Evolutionary conservation across 345 rosid species (phyloP).

Genomic region (Mallotus nudiflorus): DNA sequence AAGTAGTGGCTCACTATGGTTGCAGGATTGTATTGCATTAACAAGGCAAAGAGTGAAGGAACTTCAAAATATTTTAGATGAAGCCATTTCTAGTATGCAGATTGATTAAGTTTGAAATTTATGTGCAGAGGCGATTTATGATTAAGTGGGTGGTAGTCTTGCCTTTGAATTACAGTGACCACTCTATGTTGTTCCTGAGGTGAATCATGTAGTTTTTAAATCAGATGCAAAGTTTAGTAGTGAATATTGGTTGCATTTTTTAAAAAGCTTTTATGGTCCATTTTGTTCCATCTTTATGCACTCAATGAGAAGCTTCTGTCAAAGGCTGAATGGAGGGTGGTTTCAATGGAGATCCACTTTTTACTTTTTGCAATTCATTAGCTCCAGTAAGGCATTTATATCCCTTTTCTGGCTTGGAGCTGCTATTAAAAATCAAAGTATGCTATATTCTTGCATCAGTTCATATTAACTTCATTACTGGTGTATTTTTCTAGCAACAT

Average conservation of each 20-base stretch:
- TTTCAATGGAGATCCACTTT: background rate
- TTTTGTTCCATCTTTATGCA: background rate
- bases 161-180: background rate
- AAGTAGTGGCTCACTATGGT: slow-evolving; percentile 9
- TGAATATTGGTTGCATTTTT: background rate
- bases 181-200: background rate
- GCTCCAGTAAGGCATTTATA: background rate
- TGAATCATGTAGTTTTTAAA: background rate
- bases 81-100: slow-evolving; percentile 59
- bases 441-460: background rate
- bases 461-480: background rate
- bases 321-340: background rate
- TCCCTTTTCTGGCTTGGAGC: background rate
- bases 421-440: background rate
- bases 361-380: background rate
- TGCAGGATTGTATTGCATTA: slow-evolving; percentile 65
- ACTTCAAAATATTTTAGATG: slow-evolving; percentile 49
- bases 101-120: slow-evolving; percentile 30
- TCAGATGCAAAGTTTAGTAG: background rate
- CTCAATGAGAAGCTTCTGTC: background rate
- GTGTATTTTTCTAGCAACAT: background rate
- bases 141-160: background rate
- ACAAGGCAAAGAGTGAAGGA: slow-evolving; percentile 62
- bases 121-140: background rate
- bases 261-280: background rate